Evolutionary conservation across 2,329 filamentous ascomycete species (phyloP).

Genomic region (Pseudogymnoascus verrucosus): DNA sequence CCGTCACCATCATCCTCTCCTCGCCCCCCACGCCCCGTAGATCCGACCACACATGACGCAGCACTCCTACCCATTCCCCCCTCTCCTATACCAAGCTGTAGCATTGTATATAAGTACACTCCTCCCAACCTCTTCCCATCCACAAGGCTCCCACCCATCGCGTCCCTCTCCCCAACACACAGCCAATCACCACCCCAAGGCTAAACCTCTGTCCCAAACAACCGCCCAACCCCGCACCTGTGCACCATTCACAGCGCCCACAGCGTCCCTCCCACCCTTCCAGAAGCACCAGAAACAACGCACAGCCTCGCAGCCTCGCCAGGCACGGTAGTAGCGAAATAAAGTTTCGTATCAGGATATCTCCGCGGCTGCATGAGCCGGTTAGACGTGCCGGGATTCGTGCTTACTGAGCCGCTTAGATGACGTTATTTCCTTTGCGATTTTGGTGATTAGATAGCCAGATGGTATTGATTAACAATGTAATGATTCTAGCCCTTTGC

Average conservation of each 20-base stretch:
- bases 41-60: background rate
- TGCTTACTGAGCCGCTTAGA: background rate
- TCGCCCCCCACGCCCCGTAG: background rate
- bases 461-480: background rate
- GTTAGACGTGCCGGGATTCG: background rate
- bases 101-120: background rate
- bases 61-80: background rate
- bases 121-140: background rate
- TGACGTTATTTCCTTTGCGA: background rate
- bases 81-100: background rate
- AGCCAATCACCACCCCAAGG: background rate
- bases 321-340: background rate
- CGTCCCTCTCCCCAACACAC: background rate
- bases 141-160: background rate
- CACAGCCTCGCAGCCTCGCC: background rate
- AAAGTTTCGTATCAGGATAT: background rate
- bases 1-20: too few relatives aligned
- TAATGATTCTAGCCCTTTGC: background rate
- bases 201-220: background rate
- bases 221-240: background rate
- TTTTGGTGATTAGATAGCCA: background rate
- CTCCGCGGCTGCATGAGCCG: background rate
- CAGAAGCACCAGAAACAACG: background rate
- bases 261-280: background rate
- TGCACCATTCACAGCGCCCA: background rate